These are phyloP conservation scores for Pichia paraexigua DNA, from an alignment of 805 yeast genomes.

Conservation along the genomic window DNA sequence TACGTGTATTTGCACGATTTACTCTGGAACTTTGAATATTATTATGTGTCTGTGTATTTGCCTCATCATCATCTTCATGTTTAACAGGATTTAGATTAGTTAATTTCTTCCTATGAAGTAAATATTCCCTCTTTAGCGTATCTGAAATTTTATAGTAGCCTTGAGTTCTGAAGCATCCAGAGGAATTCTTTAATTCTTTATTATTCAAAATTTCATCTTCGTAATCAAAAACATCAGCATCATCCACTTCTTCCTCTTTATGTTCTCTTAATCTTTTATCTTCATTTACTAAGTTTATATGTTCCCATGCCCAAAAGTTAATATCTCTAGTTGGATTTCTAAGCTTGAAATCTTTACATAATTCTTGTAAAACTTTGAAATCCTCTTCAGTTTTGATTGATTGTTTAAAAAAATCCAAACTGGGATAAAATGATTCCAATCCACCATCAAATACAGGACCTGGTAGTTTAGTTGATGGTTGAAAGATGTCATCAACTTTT, in stretches of 20 bases:
- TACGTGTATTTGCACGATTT: slow-evolving; percentile 77
- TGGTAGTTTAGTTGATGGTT: slow-evolving; percentile 47
- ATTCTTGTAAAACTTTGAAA: slow-evolving; percentile 40
- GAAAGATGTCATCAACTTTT: slow-evolving; percentile 30
- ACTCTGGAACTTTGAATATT: slow-evolving; percentile 67
- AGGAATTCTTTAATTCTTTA: slow-evolving; percentile 29
- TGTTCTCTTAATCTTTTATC: slow-evolving; percentile 20
- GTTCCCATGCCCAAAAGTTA: slow-evolving; percentile 63
- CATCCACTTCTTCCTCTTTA: slow-evolving; percentile 19
- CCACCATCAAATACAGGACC: slow-evolving; percentile 44
- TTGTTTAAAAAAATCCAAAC: slow-evolving; percentile 43
- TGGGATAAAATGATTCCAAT: slow-evolving; percentile 32
- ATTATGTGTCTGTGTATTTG: slow-evolving; percentile 18
- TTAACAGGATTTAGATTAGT: slow-evolving; percentile 63
- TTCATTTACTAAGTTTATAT: slow-evolving; percentile 23
- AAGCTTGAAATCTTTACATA: slow-evolving; percentile 27
- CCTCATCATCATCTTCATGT: slow-evolving; percentile 42
- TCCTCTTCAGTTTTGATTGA: slow-evolving; percentile 73
- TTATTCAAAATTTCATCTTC: slow-evolving; percentile 23
- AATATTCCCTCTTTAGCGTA: slow-evolving; percentile 59
- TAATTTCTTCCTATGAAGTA: slow-evolving; percentile 71
- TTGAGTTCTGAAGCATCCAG: slow-evolving; percentile 63
- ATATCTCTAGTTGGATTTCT: slow-evolving; percentile 27
- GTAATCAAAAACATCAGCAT: slow-evolving; percentile 21
- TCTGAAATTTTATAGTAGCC: slow-evolving; percentile 73